Conservation (phyloP, 306 rosid species). For the Cyamopsis tetragonoloba region DNA sequence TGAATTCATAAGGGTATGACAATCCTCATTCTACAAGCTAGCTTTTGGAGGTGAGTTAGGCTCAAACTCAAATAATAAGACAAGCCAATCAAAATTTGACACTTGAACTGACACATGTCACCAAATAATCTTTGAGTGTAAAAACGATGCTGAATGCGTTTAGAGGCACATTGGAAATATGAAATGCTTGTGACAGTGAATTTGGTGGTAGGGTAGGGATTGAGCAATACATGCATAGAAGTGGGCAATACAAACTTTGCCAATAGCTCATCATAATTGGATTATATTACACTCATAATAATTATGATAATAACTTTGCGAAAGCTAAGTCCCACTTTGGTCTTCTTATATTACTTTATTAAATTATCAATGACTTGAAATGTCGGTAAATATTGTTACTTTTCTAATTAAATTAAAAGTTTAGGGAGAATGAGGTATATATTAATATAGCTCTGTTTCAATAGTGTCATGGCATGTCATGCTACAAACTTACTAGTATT, state of each 20-base stretch:
- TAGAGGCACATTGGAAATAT: slow-evolving; percentile 16
- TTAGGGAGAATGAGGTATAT: too few relatives aligned
- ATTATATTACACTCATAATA: background rate
- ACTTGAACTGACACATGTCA: background rate
- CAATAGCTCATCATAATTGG: background rate
- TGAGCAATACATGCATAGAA: slow-evolving; percentile 21
- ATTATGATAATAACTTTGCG: background rate
- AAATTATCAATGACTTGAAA: background rate
- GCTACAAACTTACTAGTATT: too few relatives aligned
- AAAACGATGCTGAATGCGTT: background rate
- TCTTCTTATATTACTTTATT: slow-evolving; percentile 29
- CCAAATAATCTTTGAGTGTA: background rate
- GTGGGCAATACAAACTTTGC: slow-evolving; percentile 1
- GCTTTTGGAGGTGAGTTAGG: too few relatives aligned
- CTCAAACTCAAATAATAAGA: too few relatives aligned
- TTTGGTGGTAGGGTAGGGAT: slow-evolving; percentile 4
- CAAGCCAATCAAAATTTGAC: background rate
- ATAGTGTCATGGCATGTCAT: background rate
- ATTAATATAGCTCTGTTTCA: background rate
- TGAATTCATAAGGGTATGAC: too few relatives aligned
- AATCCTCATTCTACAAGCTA: too few relatives aligned
- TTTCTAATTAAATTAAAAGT: background rate
- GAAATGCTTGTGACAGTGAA: background rate
- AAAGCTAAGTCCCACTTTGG: slow-evolving; percentile 23
- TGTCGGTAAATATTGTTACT: slow-evolving; percentile 12